phyloP scores from a whole-genome alignment of 2,329 filamentous ascomycete genomes.

The Fusarium secorum region DNA sequence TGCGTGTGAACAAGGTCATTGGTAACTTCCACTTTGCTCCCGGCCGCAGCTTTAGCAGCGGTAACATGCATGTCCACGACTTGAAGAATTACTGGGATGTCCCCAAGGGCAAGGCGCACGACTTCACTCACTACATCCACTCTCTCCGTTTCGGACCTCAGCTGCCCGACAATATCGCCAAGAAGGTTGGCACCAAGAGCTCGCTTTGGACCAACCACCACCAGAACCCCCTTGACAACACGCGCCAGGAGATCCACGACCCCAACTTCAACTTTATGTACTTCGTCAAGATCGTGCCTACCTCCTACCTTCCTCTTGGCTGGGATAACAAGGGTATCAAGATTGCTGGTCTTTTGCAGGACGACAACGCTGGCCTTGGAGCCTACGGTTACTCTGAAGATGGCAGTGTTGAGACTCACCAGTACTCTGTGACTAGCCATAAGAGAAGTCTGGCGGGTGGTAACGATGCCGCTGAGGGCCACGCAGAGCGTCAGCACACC shows the following conservation, averaged over 20 bases:
- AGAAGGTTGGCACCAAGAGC: conserved; percentile 62
- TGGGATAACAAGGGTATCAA: conserved; percentile 71
- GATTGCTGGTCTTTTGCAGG: conserved; percentile 48
- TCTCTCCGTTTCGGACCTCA: conserved; percentile 91
- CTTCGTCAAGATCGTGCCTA: conserved; percentile 98
- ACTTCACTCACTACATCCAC: conserved; percentile 90
- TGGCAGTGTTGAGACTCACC: conserved; percentile 94
- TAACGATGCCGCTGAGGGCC: conserved; percentile 83
- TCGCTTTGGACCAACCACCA: conserved; percentile 87
- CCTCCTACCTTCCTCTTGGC: conserved; percentile 90
- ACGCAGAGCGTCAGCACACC: conserved; percentile 90
- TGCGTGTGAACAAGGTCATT: conserved; percentile 97
- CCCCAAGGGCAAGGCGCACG: conserved; percentile 74
- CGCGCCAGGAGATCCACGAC: conserved; percentile 78
- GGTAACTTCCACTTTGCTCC: conserved; percentile 99
- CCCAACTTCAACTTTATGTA: conserved; percentile 98
- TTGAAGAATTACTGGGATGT: conserved; percentile 92
- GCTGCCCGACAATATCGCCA: conserved; percentile 74
- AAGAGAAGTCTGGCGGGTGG: conserved; percentile 87
- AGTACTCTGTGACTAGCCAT: conserved; percentile 98
- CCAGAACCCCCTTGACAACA: conserved; percentile 86
- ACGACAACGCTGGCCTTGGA: conserved; percentile 73
- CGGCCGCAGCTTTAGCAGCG: conserved; percentile 93
- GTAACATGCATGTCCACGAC: conserved; percentile 97
- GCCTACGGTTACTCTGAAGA: conserved; percentile 58